Evolutionary conservation across 2,329 filamentous ascomycete genomes (phyloP).

Genomic region (Hortaea werneckii): DNA sequence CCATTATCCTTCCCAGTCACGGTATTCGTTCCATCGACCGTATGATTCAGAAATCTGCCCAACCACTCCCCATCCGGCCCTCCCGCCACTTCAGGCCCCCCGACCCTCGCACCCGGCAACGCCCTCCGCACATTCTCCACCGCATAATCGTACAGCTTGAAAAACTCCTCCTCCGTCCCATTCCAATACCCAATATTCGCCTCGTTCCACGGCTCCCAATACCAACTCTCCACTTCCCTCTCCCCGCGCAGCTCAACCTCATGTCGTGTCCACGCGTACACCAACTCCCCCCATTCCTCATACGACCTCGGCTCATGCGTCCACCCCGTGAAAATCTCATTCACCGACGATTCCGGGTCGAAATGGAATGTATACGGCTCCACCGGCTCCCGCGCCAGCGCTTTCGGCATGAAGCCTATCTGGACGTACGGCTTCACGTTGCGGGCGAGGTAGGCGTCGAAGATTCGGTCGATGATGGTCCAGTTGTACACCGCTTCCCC

Average conservation of each 20-base stretch:
- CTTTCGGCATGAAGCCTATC: constrained; percentile 6
- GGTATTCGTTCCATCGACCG: constrained; percentile 3
- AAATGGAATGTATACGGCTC: constrained; percentile 7
- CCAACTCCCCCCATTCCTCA: constrained; percentile 7
- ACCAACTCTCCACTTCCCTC: constrained; percentile 6
- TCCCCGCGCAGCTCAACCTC: constrained; percentile 4
- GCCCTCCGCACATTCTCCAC: constrained; percentile 2
- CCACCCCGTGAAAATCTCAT: constrained; percentile 5
- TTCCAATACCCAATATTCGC: constrained; percentile 8
- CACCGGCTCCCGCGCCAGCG: background rate
- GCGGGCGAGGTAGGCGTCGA: constrained; percentile 5
- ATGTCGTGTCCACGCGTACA: constrained; percentile 5
- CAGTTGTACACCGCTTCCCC: constrained; percentile 8
- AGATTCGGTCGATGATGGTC: constrained; percentile 6
- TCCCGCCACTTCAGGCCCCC: constrained; percentile 6
- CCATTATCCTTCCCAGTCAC: too few relatives aligned
- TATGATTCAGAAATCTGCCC: constrained; percentile 3
- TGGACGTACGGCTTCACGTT: constrained; percentile 6
- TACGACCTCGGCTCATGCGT: constrained; percentile 2
- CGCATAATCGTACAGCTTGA: constrained; percentile 6
- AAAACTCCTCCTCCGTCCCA: constrained; percentile 6
- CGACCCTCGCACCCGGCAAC: constrained; percentile 4
- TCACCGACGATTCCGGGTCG: constrained; percentile 1
- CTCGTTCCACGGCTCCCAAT: constrained; percentile 7
- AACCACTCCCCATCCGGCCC: constrained; percentile 3